These are phyloP conservation scores for Aspergillus quadrilineatus DNA, from an alignment of 2,329 filamentous ascomycete species.

Conservation along the genomic window DNA sequence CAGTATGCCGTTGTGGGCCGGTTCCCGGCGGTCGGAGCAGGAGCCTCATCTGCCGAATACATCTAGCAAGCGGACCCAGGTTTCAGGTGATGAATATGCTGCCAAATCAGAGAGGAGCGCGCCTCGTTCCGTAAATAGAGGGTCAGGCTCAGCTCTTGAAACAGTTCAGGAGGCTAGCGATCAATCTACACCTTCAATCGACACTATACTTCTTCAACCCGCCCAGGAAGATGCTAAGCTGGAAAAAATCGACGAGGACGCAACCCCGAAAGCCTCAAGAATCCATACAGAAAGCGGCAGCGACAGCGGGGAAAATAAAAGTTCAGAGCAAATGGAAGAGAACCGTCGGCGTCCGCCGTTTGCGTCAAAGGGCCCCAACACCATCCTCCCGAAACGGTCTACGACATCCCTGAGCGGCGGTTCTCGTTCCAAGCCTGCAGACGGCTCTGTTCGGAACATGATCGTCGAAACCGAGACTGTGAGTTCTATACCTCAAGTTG, in stretches of 20 bases:
- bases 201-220: constrained; percentile 41
- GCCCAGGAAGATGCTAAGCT: constrained; percentile 37
- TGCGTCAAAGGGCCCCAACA: constrained; percentile 47
- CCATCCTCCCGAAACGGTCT: constrained; percentile 64
- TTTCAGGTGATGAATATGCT: constrained; percentile 27
- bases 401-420: constrained; percentile 60
- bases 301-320: constrained; percentile 50
- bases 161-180: constrained; percentile 89
- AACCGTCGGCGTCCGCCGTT: constrained; percentile 37
- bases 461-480: constrained; percentile 98
- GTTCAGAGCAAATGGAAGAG: constrained; percentile 37
- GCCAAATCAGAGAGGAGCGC: constrained; percentile 39
- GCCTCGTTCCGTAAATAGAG: constrained; percentile 57
- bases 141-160: constrained; percentile 67
- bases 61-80: constrained; percentile 35
- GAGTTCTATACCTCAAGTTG: constrained; percentile 80
- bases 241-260: constrained; percentile 37
- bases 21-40: constrained; percentile 30
- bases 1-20: constrained; percentile 39
- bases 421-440: constrained; percentile 64
- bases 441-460: constrained; percentile 84
- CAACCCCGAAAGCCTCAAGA: constrained; percentile 44
- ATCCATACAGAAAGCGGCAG: constrained; percentile 59
- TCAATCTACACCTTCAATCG: constrained; percentile 63
- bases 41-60: constrained; percentile 37